Evolutionary conservation across 2,329 filamentous ascomycete genomes (phyloP).

Genomic region (Calonectria crousiana): DNA sequence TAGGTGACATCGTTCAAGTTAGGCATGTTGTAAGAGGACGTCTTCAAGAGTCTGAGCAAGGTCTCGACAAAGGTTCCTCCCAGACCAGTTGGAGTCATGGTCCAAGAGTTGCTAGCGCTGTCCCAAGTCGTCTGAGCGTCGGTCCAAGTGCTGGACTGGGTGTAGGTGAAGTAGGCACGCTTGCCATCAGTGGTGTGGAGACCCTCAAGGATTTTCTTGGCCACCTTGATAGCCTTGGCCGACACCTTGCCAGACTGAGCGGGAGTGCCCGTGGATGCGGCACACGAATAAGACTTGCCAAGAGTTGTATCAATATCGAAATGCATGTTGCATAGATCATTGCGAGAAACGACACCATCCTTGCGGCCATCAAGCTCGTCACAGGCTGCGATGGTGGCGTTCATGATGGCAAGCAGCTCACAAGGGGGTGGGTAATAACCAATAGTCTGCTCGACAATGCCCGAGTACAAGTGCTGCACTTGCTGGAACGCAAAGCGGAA

Average conservation of each 20-base stretch:
- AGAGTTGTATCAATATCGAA: neutral
- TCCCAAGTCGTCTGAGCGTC: neutral
- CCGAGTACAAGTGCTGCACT: neutral
- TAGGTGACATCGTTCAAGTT: neutral
- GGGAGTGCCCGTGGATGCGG: neutral
- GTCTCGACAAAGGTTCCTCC: constrained; percentile 3
- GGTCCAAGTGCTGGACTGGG: neutral
- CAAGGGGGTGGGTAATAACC: neutral
- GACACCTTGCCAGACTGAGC: neutral
- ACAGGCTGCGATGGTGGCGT: neutral
- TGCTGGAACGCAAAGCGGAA: neutral
- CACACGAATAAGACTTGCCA: neutral
- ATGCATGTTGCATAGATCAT: neutral
- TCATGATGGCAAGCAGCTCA: neutral
- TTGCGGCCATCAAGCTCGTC: neutral
- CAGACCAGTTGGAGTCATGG: neutral
- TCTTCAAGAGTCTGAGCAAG: neutral
- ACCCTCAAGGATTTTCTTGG: neutral
- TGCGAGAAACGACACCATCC: neutral
- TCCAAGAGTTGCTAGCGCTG: neutral
- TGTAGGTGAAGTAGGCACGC: constrained; percentile 2
- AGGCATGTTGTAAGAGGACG: neutral
- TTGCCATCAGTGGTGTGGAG: neutral
- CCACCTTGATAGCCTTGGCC: neutral
- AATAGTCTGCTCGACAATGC: neutral